Base-by-base conservation (phyloP, 2,329 filamentous ascomycete species). In the Arachnomyces sp. region DNA sequence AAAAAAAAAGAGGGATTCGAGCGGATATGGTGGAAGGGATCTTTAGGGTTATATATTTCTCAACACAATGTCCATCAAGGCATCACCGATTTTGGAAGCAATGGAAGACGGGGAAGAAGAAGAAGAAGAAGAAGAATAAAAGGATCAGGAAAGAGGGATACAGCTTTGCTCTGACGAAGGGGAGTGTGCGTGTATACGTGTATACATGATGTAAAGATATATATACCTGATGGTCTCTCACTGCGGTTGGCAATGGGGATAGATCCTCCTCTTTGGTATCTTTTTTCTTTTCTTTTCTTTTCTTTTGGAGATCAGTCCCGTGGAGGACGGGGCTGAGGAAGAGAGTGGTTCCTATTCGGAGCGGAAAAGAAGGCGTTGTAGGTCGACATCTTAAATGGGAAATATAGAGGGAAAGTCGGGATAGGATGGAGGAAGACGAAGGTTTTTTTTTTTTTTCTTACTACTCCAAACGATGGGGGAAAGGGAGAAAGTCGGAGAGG, bases 261-360 rank as follows among this genome's bases (percentile, higher is more conserved):
- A 13, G 36, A 31, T 5, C 21, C 21, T 25, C 21, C 9, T 25
- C 9, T 33, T 59, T 63, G 52, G 56, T 64, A 47, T 61, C 21
- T 5, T 25, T 25, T 25, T 25, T 9, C 9, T 25, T 25, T 9
- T 25, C 9, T 25, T 25, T 25, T 25, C 21, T 25, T 25, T 9
- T 25, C 9, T 9, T 25, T 25, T 25, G 21, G 21, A 25, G 21
- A 25, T 68, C 61, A 69, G 60, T 62, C 63, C 66, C 65, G 62
- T 56, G 51, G 53, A 49, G 56, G 61, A 65, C 61, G 63, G 63
- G 62, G 59, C 51, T 54, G 53, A 50, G 52, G 52, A 52, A 52
- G 43, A 48, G 48, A 42, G 47, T 48, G 41, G 18, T 43, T 57
- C 55, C 53, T 55, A 44, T 49, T 55, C 46, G 50, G 52, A 52